phyloP scores from a whole-genome alignment of 768 basidiomycete species.

The Trametes elegans region DNA sequence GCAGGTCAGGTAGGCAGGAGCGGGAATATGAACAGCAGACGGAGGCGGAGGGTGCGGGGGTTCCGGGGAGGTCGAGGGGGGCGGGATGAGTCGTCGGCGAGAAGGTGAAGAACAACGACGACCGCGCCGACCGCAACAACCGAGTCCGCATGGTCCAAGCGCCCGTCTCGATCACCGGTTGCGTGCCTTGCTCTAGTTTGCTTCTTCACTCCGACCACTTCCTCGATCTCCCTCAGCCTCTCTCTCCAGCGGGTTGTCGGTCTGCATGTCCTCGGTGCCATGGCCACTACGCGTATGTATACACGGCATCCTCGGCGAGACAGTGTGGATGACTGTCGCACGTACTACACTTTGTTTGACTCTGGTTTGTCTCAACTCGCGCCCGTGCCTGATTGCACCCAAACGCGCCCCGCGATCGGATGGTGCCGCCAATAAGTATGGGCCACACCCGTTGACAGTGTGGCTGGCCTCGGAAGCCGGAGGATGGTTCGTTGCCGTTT shows the following conservation, averaged over 20 bases:
- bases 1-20: slow-evolving; percentile 1
- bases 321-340: neutral
- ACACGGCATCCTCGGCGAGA: no score
- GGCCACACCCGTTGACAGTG: neutral
- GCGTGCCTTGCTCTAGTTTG: slow-evolving; percentile 1
- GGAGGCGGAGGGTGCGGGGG: slow-evolving; percentile 3
- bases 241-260: neutral
- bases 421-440: no score
- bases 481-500: no score
- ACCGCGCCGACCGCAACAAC: slow-evolving; percentile 9
- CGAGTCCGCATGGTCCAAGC: slow-evolving; percentile 1
- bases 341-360: neutral
- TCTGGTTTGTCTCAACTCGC: neutral
- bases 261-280: neutral
- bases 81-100: neutral
- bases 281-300: neutral
- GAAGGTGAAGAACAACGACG: slow-evolving; percentile 12
- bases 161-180: slow-evolving; percentile 6
- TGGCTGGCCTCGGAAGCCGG: neutral
- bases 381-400: neutral
- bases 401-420: neutral
- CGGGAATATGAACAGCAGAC: slow-evolving; percentile 6
- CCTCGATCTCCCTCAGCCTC: neutral
- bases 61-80: no score
- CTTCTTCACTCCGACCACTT: neutral